These are phyloP conservation scores for Macadamia integrifolia DNA, from an alignment of 164 flowering plant genomes.

Conservation along the genomic window DNA sequence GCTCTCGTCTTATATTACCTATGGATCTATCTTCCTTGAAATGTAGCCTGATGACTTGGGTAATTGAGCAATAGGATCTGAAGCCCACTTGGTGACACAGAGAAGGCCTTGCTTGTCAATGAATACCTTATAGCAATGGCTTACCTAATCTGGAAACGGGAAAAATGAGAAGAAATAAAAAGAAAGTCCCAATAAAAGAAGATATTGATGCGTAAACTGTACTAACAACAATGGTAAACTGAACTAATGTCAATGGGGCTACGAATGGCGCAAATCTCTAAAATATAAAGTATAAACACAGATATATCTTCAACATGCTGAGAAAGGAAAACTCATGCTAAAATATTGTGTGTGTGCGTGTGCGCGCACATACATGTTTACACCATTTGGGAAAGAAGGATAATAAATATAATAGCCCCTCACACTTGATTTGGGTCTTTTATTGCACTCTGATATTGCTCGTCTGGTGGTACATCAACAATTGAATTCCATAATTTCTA, in stretches of 20 bases:
- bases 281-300: slow-evolving; percentile 6
- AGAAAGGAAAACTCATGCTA: not conserved
- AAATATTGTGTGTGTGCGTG: not conserved
- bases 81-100: slow-evolving; percentile 63
- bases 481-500: slow-evolving; percentile 89
- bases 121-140: slow-evolving; percentile 87
- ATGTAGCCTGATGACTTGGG: slow-evolving; percentile 69
- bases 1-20: no score
- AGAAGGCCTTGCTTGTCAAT: slow-evolving; percentile 82
- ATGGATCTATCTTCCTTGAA: no score
- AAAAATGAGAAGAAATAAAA: not conserved
- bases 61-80: slow-evolving; percentile 91
- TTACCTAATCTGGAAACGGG: slow-evolving; percentile 52
- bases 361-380: no score
- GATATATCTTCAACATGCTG: not conserved
- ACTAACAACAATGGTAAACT: slow-evolving; percentile 68
- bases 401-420: not conserved
- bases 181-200: not conserved
- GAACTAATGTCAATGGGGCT: slow-evolving; percentile 92
- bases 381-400: no score
- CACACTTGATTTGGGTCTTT: slow-evolving; percentile 85
- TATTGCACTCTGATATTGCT: slow-evolving; percentile 77
- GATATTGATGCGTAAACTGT: slow-evolving; percentile 56
- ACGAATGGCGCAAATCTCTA: slow-evolving; percentile 98
- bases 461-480: slow-evolving; percentile 93